A percentile compares a stretch with the other conserved stretches of the same genome.
phyloP scores from a whole-genome alignment of 208 protist species.

The Trypanosoma cruzi region DNA sequence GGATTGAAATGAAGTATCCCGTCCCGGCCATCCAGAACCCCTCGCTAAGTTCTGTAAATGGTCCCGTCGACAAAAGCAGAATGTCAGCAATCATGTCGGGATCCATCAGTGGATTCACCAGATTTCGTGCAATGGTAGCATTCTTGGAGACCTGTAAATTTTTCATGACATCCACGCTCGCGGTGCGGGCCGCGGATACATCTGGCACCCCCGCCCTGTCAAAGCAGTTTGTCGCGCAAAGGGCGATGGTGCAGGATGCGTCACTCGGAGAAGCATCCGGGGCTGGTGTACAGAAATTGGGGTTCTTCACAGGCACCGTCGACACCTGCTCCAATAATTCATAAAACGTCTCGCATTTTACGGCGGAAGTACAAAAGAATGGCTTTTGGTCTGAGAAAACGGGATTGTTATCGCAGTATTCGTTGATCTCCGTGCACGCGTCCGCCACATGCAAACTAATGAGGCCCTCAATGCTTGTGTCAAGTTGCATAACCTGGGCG shows the following conservation, averaged over 20 bases:
- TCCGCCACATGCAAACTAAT: conserved; percentile 19
- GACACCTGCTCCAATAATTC: neutral
- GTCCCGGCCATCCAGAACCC: conserved; percentile 47
- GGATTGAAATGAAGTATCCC: conserved; percentile 67
- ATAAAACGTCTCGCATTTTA: neutral
- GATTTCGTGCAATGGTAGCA: conserved; percentile 6
- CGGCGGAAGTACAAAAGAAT: conserved; percentile 3
- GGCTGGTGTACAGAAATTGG: neutral
- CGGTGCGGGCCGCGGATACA: neutral
- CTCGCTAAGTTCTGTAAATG: conserved; percentile 6
- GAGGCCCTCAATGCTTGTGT: conserved; percentile 30
- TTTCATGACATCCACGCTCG: conserved; percentile 10
- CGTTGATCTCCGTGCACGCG: conserved; percentile 57
- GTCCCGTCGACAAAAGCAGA: conserved; percentile 4
- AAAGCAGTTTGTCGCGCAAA: neutral
- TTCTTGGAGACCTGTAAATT: neutral
- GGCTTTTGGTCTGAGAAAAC: neutral
- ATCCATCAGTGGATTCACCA: conserved; percentile 3
- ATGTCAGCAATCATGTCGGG: conserved; percentile 14
- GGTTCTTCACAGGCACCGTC: conserved; percentile 13
- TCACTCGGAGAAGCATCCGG: neutral
- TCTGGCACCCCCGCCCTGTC: neutral
- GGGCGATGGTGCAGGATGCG: conserved; percentile 6
- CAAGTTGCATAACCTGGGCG: conserved; percentile 32
- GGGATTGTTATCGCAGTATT: conserved; percentile 44